Evolutionary conservation across 176 grass and related monocot genomes (phyloP), one percentile per base, ranked within the genome.

Genomic region (Bromus sterilis): DNA sequence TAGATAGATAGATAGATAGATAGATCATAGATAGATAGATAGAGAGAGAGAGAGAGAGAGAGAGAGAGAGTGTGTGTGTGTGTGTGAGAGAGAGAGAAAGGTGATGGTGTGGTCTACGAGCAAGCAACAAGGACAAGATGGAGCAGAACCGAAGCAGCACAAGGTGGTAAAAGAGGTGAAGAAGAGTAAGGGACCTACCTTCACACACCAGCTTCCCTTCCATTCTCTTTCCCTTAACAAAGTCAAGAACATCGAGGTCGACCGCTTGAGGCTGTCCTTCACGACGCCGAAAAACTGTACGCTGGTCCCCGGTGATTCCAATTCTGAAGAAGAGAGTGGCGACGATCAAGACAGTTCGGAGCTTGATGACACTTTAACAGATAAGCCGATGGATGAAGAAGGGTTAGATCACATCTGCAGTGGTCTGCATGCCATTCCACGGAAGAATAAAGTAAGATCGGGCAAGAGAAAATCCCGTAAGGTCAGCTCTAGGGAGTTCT

Each of bases 121-220:
- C 15, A 70, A 71, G 26, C 18, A 68, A 49, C 10, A 70, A 26
- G 28, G 23, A 31, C 16, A 3, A 43, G 36, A 82, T 23, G 11
- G 3, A 58, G 26, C 24, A 18, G 66, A 69, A 46, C 8, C 26
- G 12, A 79, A 57, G 44, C 9, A 64, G 13, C 33, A 71, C 23
- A 71, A 44, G 9, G 37, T 9, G 67, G 39, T 13, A 11, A 67
- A 67, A 39, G 34, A 39, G 65, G 10, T 30, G 7, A 81, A 57
- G 69, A 86, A 55, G 9, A 46, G 67, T 1, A 66, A 72, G 33
- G 63, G 46, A 41, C 48, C 79, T 20, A 69, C 76, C 21, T 14
- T 75, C 25, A 56, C 53, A 26, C 21, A 83, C 62, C 83, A 91
- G 29, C 80, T 89, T 15, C 84, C 89, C 9, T 86, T 89, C 32